These are phyloP conservation scores for Westerdykella ornata DNA, from an alignment of 2,329 filamentous ascomycete species.

Conservation along the genomic window DNA sequence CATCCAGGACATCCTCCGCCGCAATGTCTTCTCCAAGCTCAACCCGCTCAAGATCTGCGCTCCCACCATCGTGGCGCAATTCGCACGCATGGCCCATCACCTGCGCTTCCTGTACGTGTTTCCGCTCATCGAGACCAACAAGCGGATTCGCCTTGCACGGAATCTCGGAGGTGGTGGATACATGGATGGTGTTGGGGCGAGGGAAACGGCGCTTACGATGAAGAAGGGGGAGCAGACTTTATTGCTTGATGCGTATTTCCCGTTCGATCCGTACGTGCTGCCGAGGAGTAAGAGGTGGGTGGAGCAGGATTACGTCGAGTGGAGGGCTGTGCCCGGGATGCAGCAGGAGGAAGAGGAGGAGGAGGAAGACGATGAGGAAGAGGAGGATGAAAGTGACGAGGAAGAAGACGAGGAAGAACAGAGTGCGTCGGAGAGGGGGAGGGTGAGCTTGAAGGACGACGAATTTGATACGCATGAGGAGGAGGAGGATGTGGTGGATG, in stretches of 20 bases:
- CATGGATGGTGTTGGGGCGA: conserved; percentile 39
- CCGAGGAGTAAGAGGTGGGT: conserved; percentile 85
- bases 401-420: conserved; percentile 16
- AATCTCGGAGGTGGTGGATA: conserved; percentile 56
- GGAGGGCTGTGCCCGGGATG: conserved; percentile 35
- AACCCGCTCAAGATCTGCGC: conserved; percentile 96
- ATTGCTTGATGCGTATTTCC: conserved; percentile 90
- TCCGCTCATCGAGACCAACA: conserved; percentile 83
- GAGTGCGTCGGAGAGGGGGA: conserved; percentile 2
- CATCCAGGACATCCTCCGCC: conserved; percentile 65
- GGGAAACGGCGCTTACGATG: conserved; percentile 48
- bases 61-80: conserved; percentile 82
- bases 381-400: conserved; percentile 22
- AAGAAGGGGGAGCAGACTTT: conserved; percentile 68
- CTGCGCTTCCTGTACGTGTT: conserved; percentile 86
- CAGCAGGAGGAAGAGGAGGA: conserved; percentile 40
- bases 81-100: conserved; percentile 78
- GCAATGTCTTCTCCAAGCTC: conserved; percentile 77
- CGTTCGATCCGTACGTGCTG: conserved; percentile 92
- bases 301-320: conserved; percentile 48
- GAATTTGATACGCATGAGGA: conserved; percentile 7
- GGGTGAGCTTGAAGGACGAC: neutral
- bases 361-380: conserved; percentile 39
- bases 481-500: neutral
- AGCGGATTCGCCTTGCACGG: conserved; percentile 72